Percentiles rank a stretch among this genome's conserved stretches.
Conservation (phyloP, 2,329 filamentous ascomycete species). For the Ramichloridium luteum region DNA sequence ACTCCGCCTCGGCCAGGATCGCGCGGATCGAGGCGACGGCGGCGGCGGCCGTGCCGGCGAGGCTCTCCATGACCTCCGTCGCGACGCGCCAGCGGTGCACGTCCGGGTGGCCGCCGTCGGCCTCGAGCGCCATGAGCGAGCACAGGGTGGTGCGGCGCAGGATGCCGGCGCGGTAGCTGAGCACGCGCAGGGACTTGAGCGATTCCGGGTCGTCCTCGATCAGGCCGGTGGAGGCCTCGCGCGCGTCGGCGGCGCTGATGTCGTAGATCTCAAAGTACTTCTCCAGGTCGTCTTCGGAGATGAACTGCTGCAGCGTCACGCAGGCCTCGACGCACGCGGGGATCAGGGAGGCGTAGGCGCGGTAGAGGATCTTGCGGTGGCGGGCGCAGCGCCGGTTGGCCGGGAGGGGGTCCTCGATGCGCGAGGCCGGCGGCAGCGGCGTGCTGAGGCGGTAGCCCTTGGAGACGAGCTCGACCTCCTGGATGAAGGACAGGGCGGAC, state of each 20-base stretch:
- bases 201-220: constrained; percentile 64
- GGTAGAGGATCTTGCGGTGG: constrained; percentile 63
- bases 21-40: constrained; percentile 54
- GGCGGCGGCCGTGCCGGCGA: constrained; percentile 49
- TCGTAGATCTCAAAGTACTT: constrained; percentile 72
- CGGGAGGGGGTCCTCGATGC: constrained; percentile 64
- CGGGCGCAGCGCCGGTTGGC: constrained; percentile 62
- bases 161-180: constrained; percentile 60
- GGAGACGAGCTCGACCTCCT: constrained; percentile 91
- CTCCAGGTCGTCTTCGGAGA: constrained; percentile 70
- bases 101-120: constrained; percentile 64
- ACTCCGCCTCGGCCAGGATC: constrained; percentile 66
- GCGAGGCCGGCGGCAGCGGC: constrained; percentile 81
- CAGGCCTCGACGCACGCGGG: constrained; percentile 61
- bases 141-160: constrained; percentile 78
- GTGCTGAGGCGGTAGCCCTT: constrained; percentile 82
- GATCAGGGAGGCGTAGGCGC: constrained; percentile 57
- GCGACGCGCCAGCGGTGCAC: constrained; percentile 67
- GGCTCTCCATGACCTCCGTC: constrained; percentile 57
- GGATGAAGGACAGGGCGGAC: constrained; percentile 68
- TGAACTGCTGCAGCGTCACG: constrained; percentile 55
- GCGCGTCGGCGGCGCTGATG: constrained; percentile 34
- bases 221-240: constrained; percentile 37
- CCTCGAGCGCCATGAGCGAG: constrained; percentile 76
- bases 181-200: constrained; percentile 60